These are phyloP conservation scores for Cladophialophora immunda DNA, from an alignment of 2,329 filamentous ascomycete genomes.

Conservation along the genomic window DNA sequence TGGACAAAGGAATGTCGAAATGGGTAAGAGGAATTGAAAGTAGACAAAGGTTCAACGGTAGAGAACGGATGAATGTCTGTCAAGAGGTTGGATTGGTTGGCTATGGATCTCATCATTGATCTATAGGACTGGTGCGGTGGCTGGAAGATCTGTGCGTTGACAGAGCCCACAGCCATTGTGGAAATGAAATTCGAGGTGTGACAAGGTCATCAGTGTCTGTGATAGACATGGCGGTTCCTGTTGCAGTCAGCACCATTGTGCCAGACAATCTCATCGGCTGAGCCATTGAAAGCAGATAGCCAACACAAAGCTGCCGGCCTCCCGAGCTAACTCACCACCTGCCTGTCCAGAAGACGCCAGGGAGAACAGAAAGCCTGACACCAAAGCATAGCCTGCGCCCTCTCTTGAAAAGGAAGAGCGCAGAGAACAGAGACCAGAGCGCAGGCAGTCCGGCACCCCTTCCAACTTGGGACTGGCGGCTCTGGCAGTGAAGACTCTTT, in stretches of 20 bases:
- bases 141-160: not conserved
- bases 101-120: too few relatives aligned
- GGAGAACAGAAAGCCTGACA: slow-evolving; percentile 6
- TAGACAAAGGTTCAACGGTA: too few relatives aligned
- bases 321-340: not conserved
- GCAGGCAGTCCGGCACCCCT: slow-evolving; percentile 30
- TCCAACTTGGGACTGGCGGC: slow-evolving; percentile 19
- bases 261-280: not conserved
- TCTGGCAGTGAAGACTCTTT: slow-evolving; percentile 13
- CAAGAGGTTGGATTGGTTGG: too few relatives aligned
- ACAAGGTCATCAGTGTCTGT: not conserved
- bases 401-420: not conserved
- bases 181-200: not conserved
- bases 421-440: slow-evolving; percentile 7
- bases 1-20: too few relatives aligned
- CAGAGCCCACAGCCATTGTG: not conserved
- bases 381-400: not conserved
- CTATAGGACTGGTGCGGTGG: not conserved
- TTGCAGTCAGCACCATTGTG: not conserved
- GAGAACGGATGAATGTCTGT: too few relatives aligned
- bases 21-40: too few relatives aligned
- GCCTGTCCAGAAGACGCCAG: not conserved
- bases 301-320: not conserved
- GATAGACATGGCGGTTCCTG: not conserved
- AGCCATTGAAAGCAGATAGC: not conserved